A percentile compares a stretch with the other conserved stretches of the same genome.
phyloP scores from a whole-genome alignment of 805 yeast genomes.

The Candida oleophila region DNA sequence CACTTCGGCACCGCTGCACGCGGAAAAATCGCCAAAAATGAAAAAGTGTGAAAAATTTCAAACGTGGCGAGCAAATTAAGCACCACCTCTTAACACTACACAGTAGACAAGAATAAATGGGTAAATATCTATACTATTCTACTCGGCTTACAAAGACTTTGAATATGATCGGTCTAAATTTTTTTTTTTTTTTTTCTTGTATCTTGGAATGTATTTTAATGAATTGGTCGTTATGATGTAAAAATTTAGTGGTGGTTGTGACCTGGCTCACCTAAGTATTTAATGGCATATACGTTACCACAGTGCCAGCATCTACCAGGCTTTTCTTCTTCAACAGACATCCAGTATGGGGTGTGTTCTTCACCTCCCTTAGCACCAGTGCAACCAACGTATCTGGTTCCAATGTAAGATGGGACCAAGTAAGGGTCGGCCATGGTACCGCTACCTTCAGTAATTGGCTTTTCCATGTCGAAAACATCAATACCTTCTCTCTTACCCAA shows the following conservation, averaged over 20 bases:
- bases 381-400: slow-evolving; percentile 94
- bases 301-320: slow-evolving; percentile 98
- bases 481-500: slow-evolving; percentile 95
- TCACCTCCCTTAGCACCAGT: slow-evolving; percentile 89
- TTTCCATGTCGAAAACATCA: slow-evolving; percentile 87
- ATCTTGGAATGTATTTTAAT: background rate
- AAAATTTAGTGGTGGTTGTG: slow-evolving; percentile 51
- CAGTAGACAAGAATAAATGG: no score
- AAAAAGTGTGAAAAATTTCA: no score
- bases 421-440: slow-evolving; percentile 93
- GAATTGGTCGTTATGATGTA: background rate
- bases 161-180: background rate
- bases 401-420: slow-evolving; percentile 85
- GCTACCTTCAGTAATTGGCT: slow-evolving; percentile 80
- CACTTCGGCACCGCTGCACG: no score
- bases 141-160: background rate
- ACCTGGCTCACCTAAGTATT: slow-evolving; percentile 80
- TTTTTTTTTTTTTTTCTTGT: no score
- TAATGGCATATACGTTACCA: slow-evolving; percentile 89
- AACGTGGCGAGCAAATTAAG: no score
- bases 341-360: slow-evolving; percentile 89
- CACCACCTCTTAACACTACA: no score
- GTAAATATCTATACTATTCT: no score
- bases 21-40: no score
- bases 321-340: slow-evolving; percentile 78